Base-by-base conservation (phyloP, 2,329 filamentous ascomycete species). In the Claviceps sp. region DNA sequence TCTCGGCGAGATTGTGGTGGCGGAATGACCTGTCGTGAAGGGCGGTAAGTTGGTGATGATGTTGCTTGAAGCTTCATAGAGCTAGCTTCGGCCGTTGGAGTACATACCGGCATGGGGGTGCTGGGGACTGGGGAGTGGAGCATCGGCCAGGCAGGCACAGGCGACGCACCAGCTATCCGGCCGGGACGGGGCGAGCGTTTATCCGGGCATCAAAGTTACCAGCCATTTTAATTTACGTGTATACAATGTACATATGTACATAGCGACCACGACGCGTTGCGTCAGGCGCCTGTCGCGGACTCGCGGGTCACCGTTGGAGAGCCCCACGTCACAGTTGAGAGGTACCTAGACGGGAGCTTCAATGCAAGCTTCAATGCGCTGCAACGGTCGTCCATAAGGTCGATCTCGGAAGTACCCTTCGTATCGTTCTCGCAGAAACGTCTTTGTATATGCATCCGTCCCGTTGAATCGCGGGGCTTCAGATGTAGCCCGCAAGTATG, bases 401-500 rank as follows among this genome's bases (percentile, higher is more conserved):
- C 30, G 30, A 34, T 34, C 30, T 9, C 9, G 30, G 9, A 34
- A 34, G 30, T 34, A 34, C 9, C 30, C 30, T 34, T 30, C 30
- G 30, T 34, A 34, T 11, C 30, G 30, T 26, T 16, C 9, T 37
- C 9, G 9, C 4, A 36, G 7, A 16, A 24, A 16, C 14, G 30
- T 38, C 45, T 48, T 11, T 53, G 30, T 18, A 52, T 18, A 52
- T 52, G 45, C 46, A 41, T 47, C 44, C 14, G 20, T 8, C 22
- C 44, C 16, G 30, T 16, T 9, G n/a, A 8, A 47, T n/a, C 30
- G 52, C 49, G 51, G 49, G 49, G 48, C 53, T 54, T 55, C 65
- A 63, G 59, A 69, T 69, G 67, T 67, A 68, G 64, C 58, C 60
- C 56, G 60, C 56, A 59, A 63, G 53, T 56, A 72, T 73, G 70